Percentiles rank a stretch among this genome's conserved stretches.
Conservation (phyloP, 306 rosid species). For the Cucurbita pepo region DNA sequence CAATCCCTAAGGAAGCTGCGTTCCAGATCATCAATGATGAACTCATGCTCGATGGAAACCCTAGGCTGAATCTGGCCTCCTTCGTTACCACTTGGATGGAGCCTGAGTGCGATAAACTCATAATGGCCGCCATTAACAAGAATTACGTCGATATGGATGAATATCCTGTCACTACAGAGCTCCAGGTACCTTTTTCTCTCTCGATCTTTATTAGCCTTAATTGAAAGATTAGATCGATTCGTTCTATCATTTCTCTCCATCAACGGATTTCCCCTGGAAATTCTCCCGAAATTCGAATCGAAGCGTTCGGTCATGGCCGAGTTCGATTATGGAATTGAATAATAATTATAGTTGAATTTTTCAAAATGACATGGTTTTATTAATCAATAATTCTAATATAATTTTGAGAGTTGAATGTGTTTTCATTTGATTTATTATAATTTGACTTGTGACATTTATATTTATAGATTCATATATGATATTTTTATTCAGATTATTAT, state of each 20-base stretch:
- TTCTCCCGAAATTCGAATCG: neutral
- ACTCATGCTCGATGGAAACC: conserved; percentile 43
- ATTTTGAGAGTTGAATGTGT: too few relatives aligned
- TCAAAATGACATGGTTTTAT: neutral
- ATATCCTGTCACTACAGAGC: conserved; percentile 46
- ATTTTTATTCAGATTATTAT: too few relatives aligned
- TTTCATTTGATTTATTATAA: neutral
- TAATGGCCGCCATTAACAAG: conserved; percentile 35
- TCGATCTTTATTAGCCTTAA: neutral
- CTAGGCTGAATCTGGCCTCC: conserved; percentile 39
- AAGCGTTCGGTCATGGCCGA: neutral
- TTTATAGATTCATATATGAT: neutral
- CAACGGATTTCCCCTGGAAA: neutral
- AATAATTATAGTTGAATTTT: neutral
- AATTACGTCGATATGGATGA: conserved; percentile 54
- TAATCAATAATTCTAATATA: neutral
- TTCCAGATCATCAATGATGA: conserved; percentile 46
- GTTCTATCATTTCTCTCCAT: neutral
- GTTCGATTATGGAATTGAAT: neutral
- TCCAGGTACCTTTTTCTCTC: conserved; percentile 19
- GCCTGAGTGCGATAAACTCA: conserved; percentile 45
- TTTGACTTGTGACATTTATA: neutral
- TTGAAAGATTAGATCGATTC: neutral
- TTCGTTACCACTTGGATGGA: conserved; percentile 60
- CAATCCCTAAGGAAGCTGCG: conserved; percentile 47